These are phyloP conservation scores for Globisporangium yorkense DNA, from an alignment of 352 stramenopile species.

Conservation along the genomic window DNA sequence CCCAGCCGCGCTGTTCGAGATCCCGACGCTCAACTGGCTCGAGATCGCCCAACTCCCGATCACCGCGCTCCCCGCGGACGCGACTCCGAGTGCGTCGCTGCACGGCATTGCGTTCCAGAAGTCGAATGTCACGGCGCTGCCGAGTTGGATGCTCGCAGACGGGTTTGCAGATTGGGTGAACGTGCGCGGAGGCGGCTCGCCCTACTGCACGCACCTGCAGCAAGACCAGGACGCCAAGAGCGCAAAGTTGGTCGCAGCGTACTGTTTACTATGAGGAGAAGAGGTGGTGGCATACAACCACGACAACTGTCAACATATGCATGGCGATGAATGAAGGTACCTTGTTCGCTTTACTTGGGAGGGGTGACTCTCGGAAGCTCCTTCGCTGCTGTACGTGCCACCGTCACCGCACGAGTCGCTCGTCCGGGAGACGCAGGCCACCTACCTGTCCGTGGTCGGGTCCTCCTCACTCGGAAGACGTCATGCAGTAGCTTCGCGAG, in stretches of 20 bases:
- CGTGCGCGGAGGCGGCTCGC: background rate
- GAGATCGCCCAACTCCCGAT: background rate
- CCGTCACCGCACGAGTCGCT: background rate
- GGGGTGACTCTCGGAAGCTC: background rate
- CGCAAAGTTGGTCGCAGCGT: background rate
- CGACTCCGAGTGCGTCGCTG: constrained; percentile 1
- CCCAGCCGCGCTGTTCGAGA: constrained; percentile 7
- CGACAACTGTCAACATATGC: background rate
- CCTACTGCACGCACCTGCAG: constrained; percentile 2
- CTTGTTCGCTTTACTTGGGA: background rate
- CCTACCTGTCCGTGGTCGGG: background rate
- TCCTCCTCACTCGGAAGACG: background rate
- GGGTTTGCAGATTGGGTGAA: background rate
- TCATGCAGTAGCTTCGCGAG: background rate
- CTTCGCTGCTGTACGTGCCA: background rate
- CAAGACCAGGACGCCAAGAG: constrained; percentile 1
- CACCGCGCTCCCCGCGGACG: background rate
- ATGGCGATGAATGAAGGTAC: background rate
- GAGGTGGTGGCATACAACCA: background rate
- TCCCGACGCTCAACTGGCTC: constrained; percentile 1
- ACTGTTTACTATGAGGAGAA: background rate
- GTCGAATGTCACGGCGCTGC: background rate
- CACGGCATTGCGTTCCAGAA: background rate
- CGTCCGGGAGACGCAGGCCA: background rate
- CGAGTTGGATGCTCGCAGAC: constrained; percentile 5